phyloP scores from a whole-genome alignment of 352 stramenopile genomes.

The Elongisporangium prolatum region DNA sequence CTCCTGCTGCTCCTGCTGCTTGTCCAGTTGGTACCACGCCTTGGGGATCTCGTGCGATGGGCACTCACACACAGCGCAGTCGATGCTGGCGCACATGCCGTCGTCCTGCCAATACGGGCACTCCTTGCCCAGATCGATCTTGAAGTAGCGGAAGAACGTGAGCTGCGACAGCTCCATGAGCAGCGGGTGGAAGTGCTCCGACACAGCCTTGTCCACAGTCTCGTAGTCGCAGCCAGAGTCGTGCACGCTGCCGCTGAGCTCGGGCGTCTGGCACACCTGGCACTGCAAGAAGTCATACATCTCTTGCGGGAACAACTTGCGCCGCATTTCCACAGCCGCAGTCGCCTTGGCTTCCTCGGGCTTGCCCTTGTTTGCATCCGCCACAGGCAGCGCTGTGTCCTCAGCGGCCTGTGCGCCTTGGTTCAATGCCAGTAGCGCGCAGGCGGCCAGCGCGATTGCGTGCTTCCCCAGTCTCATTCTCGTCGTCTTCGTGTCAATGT shows the following conservation, averaged over 20 bases:
- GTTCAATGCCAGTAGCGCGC: background rate
- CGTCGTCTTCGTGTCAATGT: background rate
- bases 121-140: slow-evolving; percentile 86
- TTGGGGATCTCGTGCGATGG: slow-evolving; percentile 80
- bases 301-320: slow-evolving; percentile 48
- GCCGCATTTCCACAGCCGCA: background rate
- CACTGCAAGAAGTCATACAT: slow-evolving; percentile 79
- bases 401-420: background rate
- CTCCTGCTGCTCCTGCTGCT: slow-evolving; percentile 21
- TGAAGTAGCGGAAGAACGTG: slow-evolving; percentile 93
- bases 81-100: slow-evolving; percentile 85
- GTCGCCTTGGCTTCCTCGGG: background rate
- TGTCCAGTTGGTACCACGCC: slow-evolving; percentile 71
- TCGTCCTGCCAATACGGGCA: slow-evolving; percentile 91
- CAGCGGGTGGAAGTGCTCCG: slow-evolving; percentile 78
- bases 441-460: background rate
- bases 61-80: slow-evolving; percentile 89
- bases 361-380: background rate
- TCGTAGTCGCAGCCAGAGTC: slow-evolving; percentile 85
- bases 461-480: background rate
- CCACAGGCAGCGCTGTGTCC: background rate
- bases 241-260: slow-evolving; percentile 74
- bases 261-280: slow-evolving; percentile 75
- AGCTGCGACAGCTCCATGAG: slow-evolving; percentile 70
- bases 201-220: slow-evolving; percentile 79